These are phyloP conservation scores for Alternaria conjuncta DNA, from an alignment of 2,329 filamentous ascomycete genomes.

Conservation along the genomic window DNA sequence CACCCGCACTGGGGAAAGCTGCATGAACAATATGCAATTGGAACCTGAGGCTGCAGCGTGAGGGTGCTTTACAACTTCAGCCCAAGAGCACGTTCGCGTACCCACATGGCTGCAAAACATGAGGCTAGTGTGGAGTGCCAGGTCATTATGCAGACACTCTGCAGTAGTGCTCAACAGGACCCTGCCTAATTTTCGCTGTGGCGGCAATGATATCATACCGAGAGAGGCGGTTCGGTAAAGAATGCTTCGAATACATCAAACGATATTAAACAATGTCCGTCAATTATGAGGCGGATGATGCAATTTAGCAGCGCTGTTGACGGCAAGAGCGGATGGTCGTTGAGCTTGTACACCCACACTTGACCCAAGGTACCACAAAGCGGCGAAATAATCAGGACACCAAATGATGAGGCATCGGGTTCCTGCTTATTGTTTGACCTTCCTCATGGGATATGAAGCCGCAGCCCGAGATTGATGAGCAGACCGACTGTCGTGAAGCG, in stretches of 20 bases:
- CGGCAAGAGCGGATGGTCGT: slow-evolving; percentile 7
- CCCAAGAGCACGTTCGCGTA: slow-evolving; percentile 10
- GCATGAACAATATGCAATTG: slow-evolving; percentile 4
- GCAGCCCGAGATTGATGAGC: not conserved
- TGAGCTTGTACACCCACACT: slow-evolving; percentile 18
- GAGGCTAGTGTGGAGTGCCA: slow-evolving; percentile 17
- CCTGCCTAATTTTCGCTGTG: slow-evolving; percentile 5
- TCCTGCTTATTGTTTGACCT: slow-evolving; percentile 19
- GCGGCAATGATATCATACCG: slow-evolving; percentile 8
- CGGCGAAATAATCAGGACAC: slow-evolving; percentile 5
- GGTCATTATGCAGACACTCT: slow-evolving; percentile 22
- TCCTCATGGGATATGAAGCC: not conserved
- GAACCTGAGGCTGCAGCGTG: slow-evolving; percentile 3
- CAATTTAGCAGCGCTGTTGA: not conserved
- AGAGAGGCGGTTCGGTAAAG: not conserved
- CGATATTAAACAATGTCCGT: not conserved
- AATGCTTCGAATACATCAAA: not conserved
- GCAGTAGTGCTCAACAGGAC: slow-evolving; percentile 15
- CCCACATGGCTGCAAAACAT: slow-evolving; percentile 13
- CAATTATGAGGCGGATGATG: slow-evolving; percentile 4
- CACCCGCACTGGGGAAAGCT: not conserved
- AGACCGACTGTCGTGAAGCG: slow-evolving; percentile 6
- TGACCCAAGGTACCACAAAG: slow-evolving; percentile 15
- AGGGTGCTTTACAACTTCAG: slow-evolving; percentile 7
- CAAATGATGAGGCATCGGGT: slow-evolving; percentile 22